Base-by-base conservation (phyloP, 2,329 filamentous ascomycete species). In the Aspergillus tamarii region DNA sequence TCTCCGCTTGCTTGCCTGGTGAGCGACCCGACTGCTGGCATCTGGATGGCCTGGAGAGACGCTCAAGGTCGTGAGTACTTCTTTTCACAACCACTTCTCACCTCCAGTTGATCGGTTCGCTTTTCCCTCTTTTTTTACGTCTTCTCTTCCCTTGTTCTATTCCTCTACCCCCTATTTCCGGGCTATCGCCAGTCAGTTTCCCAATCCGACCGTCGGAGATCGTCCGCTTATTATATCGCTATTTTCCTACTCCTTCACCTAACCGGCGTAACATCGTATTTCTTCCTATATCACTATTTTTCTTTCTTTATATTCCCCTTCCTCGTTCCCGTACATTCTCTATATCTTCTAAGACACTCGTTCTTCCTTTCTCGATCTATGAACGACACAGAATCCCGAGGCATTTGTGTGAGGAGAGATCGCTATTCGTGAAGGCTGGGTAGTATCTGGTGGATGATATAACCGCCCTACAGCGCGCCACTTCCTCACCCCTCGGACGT, bases 401-500 rank as follows among this genome's bases (percentile, higher is more conserved):
- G 30, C 53, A 36, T 46, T 54, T 63, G 63, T 61, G 43, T 48
- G 59, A 61, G 60, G 59, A 53, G 61, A 61, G 60, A 53, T 61
- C 60, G 56, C 62, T 66, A 63, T 59, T 66, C 61, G 59, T 64
- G 60, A 61, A 65, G 54, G 57, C 60, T 67, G 64, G 57, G 67
- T 60, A 64, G 62, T 57, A 56, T 61, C 46, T 19, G 34, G 55
- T 63, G 55, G 59, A 66, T 67, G 65, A 60, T 54, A 62, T 64
- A 63, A 30, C 63, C 64, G 59, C 58, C 63, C 54, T 63, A 64
- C 66, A 62, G 62, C 65, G 63, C 71, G 61, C 67, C 69, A 65
- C 60, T 68, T 65, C 60, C 64, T 73, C 64, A 69, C 72, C 64
- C 69, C 64, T 66, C 67, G 71, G 57, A 66, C 69, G 34, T 72